Conservation (phyloP, 2,329 filamentous ascomycete species). For the Xenoacremonium recifei region DNA sequence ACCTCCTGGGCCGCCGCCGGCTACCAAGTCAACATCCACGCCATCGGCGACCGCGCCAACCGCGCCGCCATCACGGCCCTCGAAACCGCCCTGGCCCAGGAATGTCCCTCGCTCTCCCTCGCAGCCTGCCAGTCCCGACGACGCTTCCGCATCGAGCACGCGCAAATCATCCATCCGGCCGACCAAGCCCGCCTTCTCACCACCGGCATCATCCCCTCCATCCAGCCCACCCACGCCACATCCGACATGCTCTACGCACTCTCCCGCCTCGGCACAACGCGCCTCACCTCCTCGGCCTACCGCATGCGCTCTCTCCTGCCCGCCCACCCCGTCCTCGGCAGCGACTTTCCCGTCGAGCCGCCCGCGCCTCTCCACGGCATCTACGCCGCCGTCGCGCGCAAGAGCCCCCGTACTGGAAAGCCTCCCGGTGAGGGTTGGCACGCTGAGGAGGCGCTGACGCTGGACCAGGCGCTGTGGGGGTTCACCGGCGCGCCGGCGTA, state of each 20-base stretch:
- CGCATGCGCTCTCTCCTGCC: slow-evolving; percentile 62
- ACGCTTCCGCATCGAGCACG: slow-evolving; percentile 68
- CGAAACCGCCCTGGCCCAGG: slow-evolving; percentile 50
- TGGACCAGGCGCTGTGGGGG: slow-evolving; percentile 59
- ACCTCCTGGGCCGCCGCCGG: slow-evolving; percentile 57
- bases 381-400: slow-evolving; percentile 64
- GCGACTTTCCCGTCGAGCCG: slow-evolving; percentile 71
- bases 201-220: slow-evolving; percentile 63
- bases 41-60: slow-evolving; percentile 69
- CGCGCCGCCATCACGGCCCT: slow-evolving; percentile 63
- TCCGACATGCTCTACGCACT: slow-evolving; percentile 69
- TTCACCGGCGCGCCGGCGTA: slow-evolving; percentile 61
- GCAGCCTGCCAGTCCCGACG: slow-evolving; percentile 50
- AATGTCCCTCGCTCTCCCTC: slow-evolving; percentile 47
- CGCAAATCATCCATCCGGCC: slow-evolving; percentile 66
- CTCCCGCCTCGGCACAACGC: slow-evolving; percentile 53
- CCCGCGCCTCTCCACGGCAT: slow-evolving; percentile 66
- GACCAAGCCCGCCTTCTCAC: slow-evolving; percentile 60
- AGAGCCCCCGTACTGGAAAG: slow-evolving; percentile 54
- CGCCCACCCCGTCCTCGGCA: slow-evolving; percentile 57
- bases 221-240: slow-evolving; percentile 71
- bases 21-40: slow-evolving; percentile 71
- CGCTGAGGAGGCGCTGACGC: slow-evolving; percentile 53
- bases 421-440: slow-evolving; percentile 57
- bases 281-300: slow-evolving; percentile 59